Evolutionary conservation across 768 basidiomycete species (phyloP).

Genomic region (Tulasnella calospora): DNA sequence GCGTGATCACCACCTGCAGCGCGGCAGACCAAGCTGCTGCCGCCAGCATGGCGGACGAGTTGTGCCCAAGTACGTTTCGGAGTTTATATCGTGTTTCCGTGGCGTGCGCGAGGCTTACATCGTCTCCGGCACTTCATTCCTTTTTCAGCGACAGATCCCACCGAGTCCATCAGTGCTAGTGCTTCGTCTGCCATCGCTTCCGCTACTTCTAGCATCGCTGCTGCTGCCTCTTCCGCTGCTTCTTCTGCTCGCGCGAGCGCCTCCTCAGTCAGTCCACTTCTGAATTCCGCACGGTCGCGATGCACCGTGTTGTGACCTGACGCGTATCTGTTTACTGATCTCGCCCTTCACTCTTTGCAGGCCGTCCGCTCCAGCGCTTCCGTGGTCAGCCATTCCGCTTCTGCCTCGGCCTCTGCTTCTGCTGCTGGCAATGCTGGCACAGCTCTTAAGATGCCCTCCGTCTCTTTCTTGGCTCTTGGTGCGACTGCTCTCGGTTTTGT

Average conservation of each 20-base stretch:
- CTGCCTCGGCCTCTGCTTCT: background rate
- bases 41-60: background rate
- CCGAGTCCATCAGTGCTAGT: background rate
- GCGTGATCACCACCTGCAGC: background rate
- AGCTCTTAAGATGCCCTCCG: background rate
- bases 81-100: background rate
- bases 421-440: background rate
- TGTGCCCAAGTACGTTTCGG: background rate
- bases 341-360: background rate
- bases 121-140: background rate
- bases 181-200: conserved; percentile 4
- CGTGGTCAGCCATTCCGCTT: background rate
- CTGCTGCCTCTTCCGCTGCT: background rate
- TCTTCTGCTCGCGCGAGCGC: background rate
- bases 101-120: background rate
- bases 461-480: background rate
- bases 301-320: background rate
- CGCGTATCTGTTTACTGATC: background rate
- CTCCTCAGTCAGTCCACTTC: background rate
- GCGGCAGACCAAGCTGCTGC: background rate
- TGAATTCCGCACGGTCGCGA: background rate
- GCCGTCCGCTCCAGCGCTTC: background rate
- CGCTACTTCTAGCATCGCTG: background rate
- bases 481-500: background rate
- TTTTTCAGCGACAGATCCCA: background rate